Evolutionary conservation across 2,329 filamentous ascomycete species (phyloP).

Genomic region (Rosellinia necatrix): DNA sequence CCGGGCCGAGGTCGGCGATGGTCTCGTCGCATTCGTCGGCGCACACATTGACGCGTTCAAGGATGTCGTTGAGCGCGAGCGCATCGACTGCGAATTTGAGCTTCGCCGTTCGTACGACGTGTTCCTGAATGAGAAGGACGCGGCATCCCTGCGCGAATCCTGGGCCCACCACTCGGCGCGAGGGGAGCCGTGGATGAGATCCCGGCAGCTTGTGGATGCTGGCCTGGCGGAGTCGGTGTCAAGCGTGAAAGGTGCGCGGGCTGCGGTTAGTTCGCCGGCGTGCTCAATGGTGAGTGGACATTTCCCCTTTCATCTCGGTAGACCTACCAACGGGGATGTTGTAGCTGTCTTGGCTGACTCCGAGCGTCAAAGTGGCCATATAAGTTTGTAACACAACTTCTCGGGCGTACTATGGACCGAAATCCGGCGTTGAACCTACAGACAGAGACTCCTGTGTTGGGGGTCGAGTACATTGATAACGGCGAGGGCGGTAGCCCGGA

Average conservation of each 20-base stretch:
- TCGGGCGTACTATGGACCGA: conserved; percentile 32
- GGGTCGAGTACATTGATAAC: conserved; percentile 5
- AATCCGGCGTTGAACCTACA: conserved; percentile 28
- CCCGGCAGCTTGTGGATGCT: conserved; percentile 10
- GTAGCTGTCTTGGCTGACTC: no score
- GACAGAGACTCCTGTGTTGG: conserved; percentile 28
- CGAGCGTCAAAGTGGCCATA: conserved; percentile 18
- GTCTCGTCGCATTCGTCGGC: conserved; percentile 1
- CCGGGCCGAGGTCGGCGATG: conserved; percentile 2
- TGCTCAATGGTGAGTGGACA: conserved; percentile 19
- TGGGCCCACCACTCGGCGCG: neutral
- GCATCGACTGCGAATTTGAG: conserved; percentile 28
- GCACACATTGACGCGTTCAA: conserved; percentile 22
- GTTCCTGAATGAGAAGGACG: conserved; percentile 12
- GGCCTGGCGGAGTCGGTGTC: conserved; percentile 17
- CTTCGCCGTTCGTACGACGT: conserved; percentile 27
- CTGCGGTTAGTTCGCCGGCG: conserved; percentile 21
- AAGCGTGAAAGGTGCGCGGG: conserved; percentile 8
- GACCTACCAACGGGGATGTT: no score
- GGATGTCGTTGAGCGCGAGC: conserved; percentile 22
- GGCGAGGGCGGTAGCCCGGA: neutral
- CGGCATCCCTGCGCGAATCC: neutral
- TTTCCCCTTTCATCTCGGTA: no score
- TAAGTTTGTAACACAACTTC: conserved; percentile 36
- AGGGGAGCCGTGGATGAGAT: conserved; percentile 14